phyloP scores from a whole-genome alignment of 805 yeast species.

The Groenewaldozyma tartarivorans region DNA sequence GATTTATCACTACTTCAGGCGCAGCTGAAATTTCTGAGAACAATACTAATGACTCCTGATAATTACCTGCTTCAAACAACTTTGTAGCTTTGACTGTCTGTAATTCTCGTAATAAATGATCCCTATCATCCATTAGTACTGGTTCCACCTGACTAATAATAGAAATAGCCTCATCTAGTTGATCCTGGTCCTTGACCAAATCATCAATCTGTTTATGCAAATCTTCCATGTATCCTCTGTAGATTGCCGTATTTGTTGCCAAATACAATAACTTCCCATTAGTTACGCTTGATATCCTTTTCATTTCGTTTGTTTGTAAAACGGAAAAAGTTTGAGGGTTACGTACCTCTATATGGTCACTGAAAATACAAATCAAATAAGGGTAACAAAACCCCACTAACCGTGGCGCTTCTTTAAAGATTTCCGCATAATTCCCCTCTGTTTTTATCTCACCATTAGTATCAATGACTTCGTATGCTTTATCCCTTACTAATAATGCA shows the following conservation, averaged over 20 bases:
- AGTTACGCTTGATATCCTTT: constrained; percentile 15
- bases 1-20: constrained; percentile 41
- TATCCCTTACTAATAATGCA: constrained; percentile 10
- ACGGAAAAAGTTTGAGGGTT: constrained; percentile 30
- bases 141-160: constrained; percentile 29
- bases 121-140: constrained; percentile 23
- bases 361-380: constrained; percentile 27
- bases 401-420: constrained; percentile 17
- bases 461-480: constrained; percentile 6
- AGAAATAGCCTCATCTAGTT: constrained; percentile 37
- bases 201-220: constrained; percentile 28
- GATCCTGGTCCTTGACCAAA: constrained; percentile 21
- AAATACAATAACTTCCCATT: constrained; percentile 25
- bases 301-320: constrained; percentile 28
- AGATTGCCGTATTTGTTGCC: constrained; percentile 23
- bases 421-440: constrained; percentile 1
- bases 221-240: constrained; percentile 21
- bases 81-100: constrained; percentile 33
- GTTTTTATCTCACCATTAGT: constrained; percentile 11
- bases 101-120: constrained; percentile 33
- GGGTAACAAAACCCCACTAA: constrained; percentile 32
- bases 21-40: constrained; percentile 51
- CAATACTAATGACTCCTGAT: constrained; percentile 31
- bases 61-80: constrained; percentile 25
- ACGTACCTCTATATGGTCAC: constrained; percentile 29